phyloP scores from a whole-genome alignment of 306 rosid genomes.

The Notholithocarpus densiflorus region DNA sequence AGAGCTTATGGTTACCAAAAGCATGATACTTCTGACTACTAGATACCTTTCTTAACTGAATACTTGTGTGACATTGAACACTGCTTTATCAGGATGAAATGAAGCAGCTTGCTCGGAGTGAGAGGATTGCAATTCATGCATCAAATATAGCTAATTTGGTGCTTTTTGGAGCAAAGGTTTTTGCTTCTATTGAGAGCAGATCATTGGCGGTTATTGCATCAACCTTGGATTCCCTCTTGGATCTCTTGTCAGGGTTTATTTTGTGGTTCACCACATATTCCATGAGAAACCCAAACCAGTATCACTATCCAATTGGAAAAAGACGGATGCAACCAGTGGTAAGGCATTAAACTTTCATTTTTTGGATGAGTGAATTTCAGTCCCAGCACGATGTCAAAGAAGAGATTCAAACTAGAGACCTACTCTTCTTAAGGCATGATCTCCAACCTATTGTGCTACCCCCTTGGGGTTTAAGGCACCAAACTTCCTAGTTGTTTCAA shows the following conservation, averaged over 20 bases:
- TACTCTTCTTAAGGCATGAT: no score
- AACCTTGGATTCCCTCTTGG: conserved; percentile 78
- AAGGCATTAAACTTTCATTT: conserved; percentile 8
- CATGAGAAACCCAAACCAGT: conserved; percentile 68
- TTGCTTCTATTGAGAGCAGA: conserved; percentile 62
- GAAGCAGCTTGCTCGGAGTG: conserved; percentile 64
- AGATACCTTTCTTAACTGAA: not conserved
- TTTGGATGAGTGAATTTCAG: no score
- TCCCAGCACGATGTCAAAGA: no score
- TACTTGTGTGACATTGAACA: not conserved
- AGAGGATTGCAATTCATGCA: conserved; percentile 49
- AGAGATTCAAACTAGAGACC: no score
- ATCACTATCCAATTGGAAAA: conserved; percentile 82
- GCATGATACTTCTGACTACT: not conserved
- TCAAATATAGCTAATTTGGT: conserved; percentile 61
- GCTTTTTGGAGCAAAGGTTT: conserved; percentile 70
- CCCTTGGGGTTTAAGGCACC: conserved; percentile 11
- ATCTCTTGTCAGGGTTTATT: conserved; percentile 82
- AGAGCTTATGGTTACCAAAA: not conserved
- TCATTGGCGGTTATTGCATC: conserved; percentile 85
- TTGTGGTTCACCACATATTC: conserved; percentile 74
- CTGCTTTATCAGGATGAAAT: conserved; percentile 57
- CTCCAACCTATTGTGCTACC: no score
- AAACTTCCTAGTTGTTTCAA: not conserved
- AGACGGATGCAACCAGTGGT: conserved; percentile 90